Base-by-base conservation (phyloP, 1,139 yeast genomes). In the Suhomyces taliae region DNA sequence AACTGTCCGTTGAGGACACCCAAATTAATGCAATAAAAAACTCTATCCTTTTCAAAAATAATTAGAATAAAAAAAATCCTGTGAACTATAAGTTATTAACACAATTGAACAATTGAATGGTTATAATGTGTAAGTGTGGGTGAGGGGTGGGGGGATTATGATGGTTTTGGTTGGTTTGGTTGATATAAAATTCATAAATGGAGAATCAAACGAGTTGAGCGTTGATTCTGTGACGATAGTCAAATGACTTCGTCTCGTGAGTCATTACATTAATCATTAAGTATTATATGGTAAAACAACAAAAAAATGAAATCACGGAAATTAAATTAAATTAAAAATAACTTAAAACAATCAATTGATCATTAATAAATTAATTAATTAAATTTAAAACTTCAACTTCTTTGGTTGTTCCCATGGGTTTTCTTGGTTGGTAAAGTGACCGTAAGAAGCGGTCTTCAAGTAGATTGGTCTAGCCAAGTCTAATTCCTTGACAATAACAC, bases 341-440 rank as follows among this genome's bases (percentile, higher is more conserved):
- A 29, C 32, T n/a, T n/a, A 39, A 29, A 35, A 40, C 35, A 35
- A 31, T 32, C 27, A 34, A 46, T 39, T 38, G 29, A 40, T 19
- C 24, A 19, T 19, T 19, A 19, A 6, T 14, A 36, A 29, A 35
- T 40, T 35, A 35, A 31, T 32, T 24, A 34, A 46, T 39, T 38
- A 29, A 40, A 49, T 55, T 76, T 88, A 91, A 57, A 83, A 79
- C 69, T 80, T 78, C 75, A 93, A 87, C 72, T 82, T 79, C 81
- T 90, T 90, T 76, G 98, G 97, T 77, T 89, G 84, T 82, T 93
- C 99, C 99, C 99, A 93, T 64, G 97, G 79, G 83, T 89, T 87
- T 68, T 87, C 88, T 83, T 91, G 99, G 88, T 93, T 89, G 69
- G 99, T 95, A 87, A 93, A 93, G 79, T 93, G 99, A 69, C 99